These are phyloP conservation scores for Pseudocercospora pini-densiflorae DNA, from an alignment of 2,329 filamentous ascomycete genomes.

Conservation along the genomic window DNA sequence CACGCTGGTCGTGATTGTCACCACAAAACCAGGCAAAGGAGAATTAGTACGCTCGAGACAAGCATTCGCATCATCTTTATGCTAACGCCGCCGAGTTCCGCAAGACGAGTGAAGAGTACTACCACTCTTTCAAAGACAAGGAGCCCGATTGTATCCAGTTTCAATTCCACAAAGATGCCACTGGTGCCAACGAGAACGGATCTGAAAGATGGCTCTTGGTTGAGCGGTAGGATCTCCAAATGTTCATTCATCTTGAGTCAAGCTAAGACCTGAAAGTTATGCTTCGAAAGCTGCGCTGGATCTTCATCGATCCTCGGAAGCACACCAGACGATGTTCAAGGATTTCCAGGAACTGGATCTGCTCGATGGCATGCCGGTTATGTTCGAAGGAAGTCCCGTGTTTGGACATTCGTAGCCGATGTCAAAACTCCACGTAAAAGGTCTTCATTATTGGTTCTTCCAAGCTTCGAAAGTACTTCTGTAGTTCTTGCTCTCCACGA, in stretches of 20 bases:
- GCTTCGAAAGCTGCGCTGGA: not conserved
- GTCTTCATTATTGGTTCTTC: no score
- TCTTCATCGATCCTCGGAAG: slow-evolving; percentile 1
- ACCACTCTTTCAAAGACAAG: not conserved
- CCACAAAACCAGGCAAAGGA: slow-evolving; percentile 15
- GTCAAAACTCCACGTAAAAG: no score
- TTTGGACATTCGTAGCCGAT: not conserved
- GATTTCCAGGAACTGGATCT: slow-evolving; percentile 5
- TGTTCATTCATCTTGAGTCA: not conserved
- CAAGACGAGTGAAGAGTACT: slow-evolving; percentile 2
- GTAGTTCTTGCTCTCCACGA: no score
- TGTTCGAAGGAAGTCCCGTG: not conserved
- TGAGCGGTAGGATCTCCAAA: not conserved
- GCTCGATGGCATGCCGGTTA: not conserved
- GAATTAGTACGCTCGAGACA: slow-evolving; percentile 3
- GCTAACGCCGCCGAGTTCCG: not conserved
- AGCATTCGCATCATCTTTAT: not conserved
- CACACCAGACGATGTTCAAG: not conserved
- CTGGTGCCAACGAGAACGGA: not conserved
- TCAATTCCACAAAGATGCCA: not conserved
- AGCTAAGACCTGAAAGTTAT: not conserved
- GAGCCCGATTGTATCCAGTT: slow-evolving; percentile 14
- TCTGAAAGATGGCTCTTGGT: slow-evolving; percentile 2
- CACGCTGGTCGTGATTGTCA: slow-evolving; percentile 14
- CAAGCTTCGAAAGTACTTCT: no score